phyloP scores from a whole-genome alignment of 345 rosid genomes.

The Ricinus communis region DNA sequence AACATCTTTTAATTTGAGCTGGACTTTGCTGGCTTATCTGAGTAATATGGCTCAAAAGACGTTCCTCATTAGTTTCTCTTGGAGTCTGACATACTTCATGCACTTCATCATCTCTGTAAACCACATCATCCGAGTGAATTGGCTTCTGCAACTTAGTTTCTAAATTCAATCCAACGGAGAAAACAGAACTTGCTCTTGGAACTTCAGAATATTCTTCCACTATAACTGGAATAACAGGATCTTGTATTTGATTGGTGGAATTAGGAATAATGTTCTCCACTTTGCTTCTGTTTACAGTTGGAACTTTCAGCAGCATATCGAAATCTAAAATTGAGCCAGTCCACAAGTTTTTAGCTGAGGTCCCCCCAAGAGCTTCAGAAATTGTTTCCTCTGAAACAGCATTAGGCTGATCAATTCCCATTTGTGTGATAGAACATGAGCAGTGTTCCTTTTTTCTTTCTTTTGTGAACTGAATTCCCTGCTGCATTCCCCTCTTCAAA shows the following conservation, averaged over 20 bases:
- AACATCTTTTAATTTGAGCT: constrained; percentile 21
- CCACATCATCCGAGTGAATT: constrained; percentile 20
- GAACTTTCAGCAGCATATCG: constrained; percentile 7
- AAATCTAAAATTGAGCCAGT: constrained; percentile 15
- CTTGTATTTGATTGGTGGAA: constrained; percentile 16
- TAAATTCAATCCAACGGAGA: not conserved
- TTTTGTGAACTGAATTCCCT: constrained; percentile 9
- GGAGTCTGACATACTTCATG: constrained; percentile 19
- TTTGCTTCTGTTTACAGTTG: not conserved
- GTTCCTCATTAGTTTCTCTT: constrained; percentile 25
- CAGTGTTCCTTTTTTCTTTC: constrained; percentile 27
- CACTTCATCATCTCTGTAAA: constrained; percentile 30
- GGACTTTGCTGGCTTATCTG: constrained; percentile 15
- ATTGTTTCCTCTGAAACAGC: constrained; percentile 16
- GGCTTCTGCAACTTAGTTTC: not conserved
- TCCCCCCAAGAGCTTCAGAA: constrained; percentile 16
- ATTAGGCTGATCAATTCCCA: constrained; percentile 32
- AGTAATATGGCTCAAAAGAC: constrained; percentile 17
- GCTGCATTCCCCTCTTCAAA: constrained; percentile 21
- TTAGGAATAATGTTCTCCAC: constrained; percentile 16
- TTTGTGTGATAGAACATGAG: constrained; percentile 20
- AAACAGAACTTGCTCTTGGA: constrained; percentile 14
- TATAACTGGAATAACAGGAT: constrained; percentile 11
- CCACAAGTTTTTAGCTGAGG: constrained; percentile 24
- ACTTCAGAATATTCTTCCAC: constrained; percentile 33